These are phyloP conservation scores for Misopates orontium DNA, from an alignment of 257 asterid genomes.

Conservation along the genomic window DNA sequence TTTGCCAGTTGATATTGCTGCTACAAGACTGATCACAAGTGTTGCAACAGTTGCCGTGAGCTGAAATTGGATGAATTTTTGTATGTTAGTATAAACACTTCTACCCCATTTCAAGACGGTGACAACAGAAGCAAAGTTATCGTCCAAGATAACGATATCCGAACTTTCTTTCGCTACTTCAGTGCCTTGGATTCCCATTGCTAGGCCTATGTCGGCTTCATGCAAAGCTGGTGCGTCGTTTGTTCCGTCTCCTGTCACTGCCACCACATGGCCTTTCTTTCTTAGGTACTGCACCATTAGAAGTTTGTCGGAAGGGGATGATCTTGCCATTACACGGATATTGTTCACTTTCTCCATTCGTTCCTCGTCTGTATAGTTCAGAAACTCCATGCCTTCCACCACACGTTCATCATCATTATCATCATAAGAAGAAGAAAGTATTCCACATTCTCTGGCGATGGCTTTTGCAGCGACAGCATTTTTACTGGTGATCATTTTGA, in stretches of 20 bases:
- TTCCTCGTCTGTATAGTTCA: conserved; percentile 55
- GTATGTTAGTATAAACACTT: conserved; percentile 62
- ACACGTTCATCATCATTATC: conserved; percentile 34
- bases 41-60: conserved; percentile 61
- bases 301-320: conserved; percentile 77
- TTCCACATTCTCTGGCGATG: conserved; percentile 77
- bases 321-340: conserved; percentile 68
- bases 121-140: conserved; percentile 57
- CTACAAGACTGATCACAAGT: conserved; percentile 52
- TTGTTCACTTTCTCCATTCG: conserved; percentile 55
- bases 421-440: conserved; percentile 34
- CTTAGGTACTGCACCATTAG: conserved; percentile 69
- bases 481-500: conserved; percentile 86
- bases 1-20: conserved; percentile 61
- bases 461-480: conserved; percentile 73
- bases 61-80: conserved; percentile 71
- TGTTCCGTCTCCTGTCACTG: conserved; percentile 75
- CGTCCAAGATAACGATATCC: conserved; percentile 72
- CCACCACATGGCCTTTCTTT: conserved; percentile 67
- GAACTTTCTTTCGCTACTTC: conserved; percentile 74
- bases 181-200: conserved; percentile 76
- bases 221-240: conserved; percentile 70
- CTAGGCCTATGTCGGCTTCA: conserved; percentile 71
- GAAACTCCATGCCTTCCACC: conserved; percentile 65
- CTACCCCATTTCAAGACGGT: conserved; percentile 56